Base-by-base conservation (phyloP, 768 basidiomycete genomes). In the Fomitopsis serialis region DNA sequence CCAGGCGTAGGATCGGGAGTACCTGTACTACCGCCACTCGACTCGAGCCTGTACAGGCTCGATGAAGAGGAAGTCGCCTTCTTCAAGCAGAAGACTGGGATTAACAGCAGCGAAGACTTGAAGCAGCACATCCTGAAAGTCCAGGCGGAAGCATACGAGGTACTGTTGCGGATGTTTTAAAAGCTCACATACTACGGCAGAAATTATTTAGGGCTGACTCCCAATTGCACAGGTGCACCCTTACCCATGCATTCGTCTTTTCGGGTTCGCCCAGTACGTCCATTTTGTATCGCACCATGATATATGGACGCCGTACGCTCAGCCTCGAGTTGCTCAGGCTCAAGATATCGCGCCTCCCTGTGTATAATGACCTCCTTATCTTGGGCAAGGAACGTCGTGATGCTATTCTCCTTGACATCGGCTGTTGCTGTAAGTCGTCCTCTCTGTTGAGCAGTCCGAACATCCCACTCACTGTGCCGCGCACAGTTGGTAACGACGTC, bases 351-450 rank as follows among this genome's bases (percentile, higher is more conserved):
- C 54, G 59, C 24, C 48, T 63, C 34, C 63, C 64, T 3, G 57
- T 54, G 6, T 70, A 70, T 54, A 21, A 52, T 3, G 45, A 61
- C 6, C 49, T 74, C 8, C 63, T 77, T 8, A 62, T 64, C 37
- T 63, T 78, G 11, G 74, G 70, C 7, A 64, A 55, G 46, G 69
- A 72, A 23, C 70, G 70, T 27, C 37, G 58, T 3, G 66, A 66
- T 1, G 71, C 70, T 0, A 64, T 79, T 11, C 64, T 77, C 22
- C 63, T 79, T 8, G 78, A 79, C 42, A 62, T 78, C 9, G 78
- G 73, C 5, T 77, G 75, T 54, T 76, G 75, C 56, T 68, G 76
- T 78, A 54, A 52, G 72, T 24, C n/a, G n/a, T 47, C 29, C 29
- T 32, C 29, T 32, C 29, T 5, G 6, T 6, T 32, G 29, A 32